These are phyloP conservation scores for Salix exigua DNA, from an alignment of 345 rosid species.

Conservation along the genomic window DNA sequence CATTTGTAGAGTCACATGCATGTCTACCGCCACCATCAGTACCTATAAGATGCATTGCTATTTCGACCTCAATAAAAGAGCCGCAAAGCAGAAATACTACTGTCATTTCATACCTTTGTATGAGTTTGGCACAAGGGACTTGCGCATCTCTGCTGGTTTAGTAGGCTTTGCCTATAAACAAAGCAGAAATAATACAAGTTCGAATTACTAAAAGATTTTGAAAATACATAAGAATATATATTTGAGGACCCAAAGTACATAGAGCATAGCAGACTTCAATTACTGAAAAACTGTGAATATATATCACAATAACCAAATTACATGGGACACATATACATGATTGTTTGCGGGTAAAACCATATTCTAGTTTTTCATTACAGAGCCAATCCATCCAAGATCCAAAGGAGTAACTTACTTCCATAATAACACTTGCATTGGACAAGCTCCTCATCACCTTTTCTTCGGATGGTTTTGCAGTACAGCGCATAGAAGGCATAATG, in stretches of 20 bases:
- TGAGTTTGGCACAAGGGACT: constrained; percentile 20
- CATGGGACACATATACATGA: background rate
- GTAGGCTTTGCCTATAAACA: constrained; percentile 37
- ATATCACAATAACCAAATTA: background rate
- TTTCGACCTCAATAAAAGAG: constrained; percentile 27
- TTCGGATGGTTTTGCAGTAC: constrained; percentile 22
- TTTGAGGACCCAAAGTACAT: background rate
- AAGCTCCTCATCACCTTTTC: constrained; percentile 23
- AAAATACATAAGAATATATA: background rate
- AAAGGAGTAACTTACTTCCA: constrained; percentile 31
- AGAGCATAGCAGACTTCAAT: background rate
- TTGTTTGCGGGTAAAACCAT: background rate
- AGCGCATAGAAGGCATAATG: constrained; percentile 33
- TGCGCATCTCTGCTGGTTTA: constrained; percentile 28
- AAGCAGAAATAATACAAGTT: background rate
- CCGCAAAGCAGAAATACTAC: constrained; percentile 37
- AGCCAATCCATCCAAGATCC: background rate
- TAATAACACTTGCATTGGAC: constrained; percentile 17
- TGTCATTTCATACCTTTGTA: constrained; percentile 57
- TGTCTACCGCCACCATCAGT: constrained; percentile 22
- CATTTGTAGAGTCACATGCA: constrained; percentile 24
- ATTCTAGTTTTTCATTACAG: background rate
- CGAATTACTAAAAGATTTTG: background rate
- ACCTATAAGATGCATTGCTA: constrained; percentile 29
- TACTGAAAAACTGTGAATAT: background rate